A percentile compares a stretch with the other conserved stretches of the same genome.
Evolutionary conservation across 176 grass and related monocot genomes (phyloP).

Genomic region (Puccinellia tenuiflora): DNA sequence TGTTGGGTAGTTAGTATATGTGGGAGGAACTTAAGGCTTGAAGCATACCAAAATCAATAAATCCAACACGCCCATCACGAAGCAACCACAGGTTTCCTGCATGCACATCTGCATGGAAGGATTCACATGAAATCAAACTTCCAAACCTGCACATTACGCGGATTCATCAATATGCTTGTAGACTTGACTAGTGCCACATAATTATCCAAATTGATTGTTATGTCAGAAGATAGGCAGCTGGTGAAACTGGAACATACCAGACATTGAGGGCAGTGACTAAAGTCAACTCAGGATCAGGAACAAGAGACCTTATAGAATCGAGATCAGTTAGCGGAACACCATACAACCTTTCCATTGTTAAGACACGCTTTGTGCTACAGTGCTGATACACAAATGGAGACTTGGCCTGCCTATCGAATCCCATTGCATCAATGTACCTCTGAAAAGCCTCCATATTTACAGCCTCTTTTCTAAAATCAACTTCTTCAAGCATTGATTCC

Average conservation of each 20-base stretch:
- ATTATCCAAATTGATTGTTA: neutral
- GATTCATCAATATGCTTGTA: constrained; percentile 13
- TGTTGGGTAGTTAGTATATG: neutral
- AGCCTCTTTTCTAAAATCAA: constrained; percentile 97
- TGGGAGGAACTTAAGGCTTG: neutral
- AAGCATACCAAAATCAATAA: constrained; percentile 90
- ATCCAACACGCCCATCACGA: constrained; percentile 85
- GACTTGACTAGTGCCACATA: neutral
- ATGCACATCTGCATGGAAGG: constrained; percentile 95
- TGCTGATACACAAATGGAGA: constrained; percentile 78
- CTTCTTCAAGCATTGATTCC: constrained; percentile 98
- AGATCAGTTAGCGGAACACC: constrained; percentile 96
- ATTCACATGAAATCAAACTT: constrained; percentile 89
- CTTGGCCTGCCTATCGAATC: constrained; percentile 84
- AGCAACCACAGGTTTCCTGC: constrained; percentile 97
- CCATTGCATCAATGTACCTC: constrained; percentile 75
- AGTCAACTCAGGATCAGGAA: constrained; percentile 88
- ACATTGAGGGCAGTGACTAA: constrained; percentile 93
- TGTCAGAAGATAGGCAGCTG: neutral
- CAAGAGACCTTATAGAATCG: constrained; percentile 85
- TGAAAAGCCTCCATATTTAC: constrained; percentile 80
- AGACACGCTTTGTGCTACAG: constrained; percentile 73
- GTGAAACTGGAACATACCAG: constrained; percentile 46
- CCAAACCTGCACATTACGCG: constrained; percentile 69
- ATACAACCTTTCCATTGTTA: constrained; percentile 98